phyloP scores from a whole-genome alignment of 192 early-diverging fungal genomes.

The Coemansia sp. region DNA sequence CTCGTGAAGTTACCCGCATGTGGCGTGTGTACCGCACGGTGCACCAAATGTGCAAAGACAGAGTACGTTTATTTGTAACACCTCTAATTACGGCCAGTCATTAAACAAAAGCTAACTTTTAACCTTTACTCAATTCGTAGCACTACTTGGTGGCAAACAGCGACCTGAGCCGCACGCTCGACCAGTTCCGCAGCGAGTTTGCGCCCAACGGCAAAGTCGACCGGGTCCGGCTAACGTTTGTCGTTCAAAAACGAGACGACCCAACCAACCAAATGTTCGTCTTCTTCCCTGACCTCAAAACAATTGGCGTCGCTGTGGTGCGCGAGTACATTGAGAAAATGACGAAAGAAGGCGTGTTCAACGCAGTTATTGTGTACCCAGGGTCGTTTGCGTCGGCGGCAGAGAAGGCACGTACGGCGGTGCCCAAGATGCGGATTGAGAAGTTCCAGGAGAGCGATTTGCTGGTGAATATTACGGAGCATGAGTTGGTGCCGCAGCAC shows the following conservation, averaged over 20 bases:
- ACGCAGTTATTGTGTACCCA: slow-evolving; percentile 86
- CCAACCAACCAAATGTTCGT: slow-evolving; percentile 83
- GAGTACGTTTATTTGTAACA: slow-evolving; percentile 50
- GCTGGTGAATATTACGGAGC: slow-evolving; percentile 96
- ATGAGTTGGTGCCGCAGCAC: slow-evolving; percentile 94
- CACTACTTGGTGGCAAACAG: slow-evolving; percentile 79
- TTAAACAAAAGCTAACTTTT: background rate
- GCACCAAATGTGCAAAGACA: slow-evolving; percentile 84
- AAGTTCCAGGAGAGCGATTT: slow-evolving; percentile 90
- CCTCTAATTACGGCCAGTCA: background rate
- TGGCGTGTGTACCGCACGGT: slow-evolving; percentile 86
- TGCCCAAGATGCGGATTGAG: slow-evolving; percentile 59
- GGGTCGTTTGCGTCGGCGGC: slow-evolving; percentile 82
- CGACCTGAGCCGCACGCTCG: slow-evolving; percentile 82
- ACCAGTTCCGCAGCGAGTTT: slow-evolving; percentile 71
- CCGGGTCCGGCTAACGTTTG: slow-evolving; percentile 76
- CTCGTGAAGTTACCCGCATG: slow-evolving; percentile 67
- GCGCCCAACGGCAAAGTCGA: slow-evolving; percentile 73
- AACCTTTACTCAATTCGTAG: slow-evolving; percentile 18
- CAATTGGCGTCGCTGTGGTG: slow-evolving; percentile 88
- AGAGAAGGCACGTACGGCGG: slow-evolving; percentile 58
- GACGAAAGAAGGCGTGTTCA: slow-evolving; percentile 76
- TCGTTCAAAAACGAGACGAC: slow-evolving; percentile 79
- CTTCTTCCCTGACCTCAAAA: slow-evolving; percentile 87
- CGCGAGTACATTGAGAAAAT: slow-evolving; percentile 79